These are phyloP conservation scores for Albatrellus ellisii DNA, from an alignment of 768 basidiomycete genomes.

Conservation along the genomic window DNA sequence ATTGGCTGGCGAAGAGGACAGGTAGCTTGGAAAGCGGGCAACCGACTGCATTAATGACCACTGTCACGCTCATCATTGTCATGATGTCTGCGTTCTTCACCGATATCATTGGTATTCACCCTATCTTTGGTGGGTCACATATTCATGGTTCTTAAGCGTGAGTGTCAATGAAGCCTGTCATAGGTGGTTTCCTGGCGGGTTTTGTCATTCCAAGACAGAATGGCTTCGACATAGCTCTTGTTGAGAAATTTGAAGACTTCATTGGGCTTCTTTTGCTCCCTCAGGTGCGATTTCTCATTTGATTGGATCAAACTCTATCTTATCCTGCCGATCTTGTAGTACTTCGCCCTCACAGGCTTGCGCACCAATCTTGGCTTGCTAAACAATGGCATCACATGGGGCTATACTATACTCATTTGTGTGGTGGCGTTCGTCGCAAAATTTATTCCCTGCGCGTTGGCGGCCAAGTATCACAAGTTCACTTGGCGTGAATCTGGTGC, in stretches of 20 bases:
- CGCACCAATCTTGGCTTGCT: conserved; percentile 71
- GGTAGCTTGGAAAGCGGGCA: conserved; percentile 62
- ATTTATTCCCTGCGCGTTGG: conserved; percentile 52
- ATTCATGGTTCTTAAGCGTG: conserved; percentile 1
- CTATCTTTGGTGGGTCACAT: conserved; percentile 40
- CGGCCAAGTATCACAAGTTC: conserved; percentile 52
- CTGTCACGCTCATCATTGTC: conserved; percentile 59
- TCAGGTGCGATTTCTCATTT: conserved; percentile 32
- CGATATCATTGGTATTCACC: conserved; percentile 70
- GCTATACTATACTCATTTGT: conserved; percentile 62
- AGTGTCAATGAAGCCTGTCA: conserved; percentile 12
- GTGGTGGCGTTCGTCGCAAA: conserved; percentile 70
- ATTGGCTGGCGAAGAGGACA: conserved; percentile 51
- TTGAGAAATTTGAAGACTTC: conserved; percentile 85
- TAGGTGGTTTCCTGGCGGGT: conserved; percentile 74
- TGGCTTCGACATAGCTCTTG: conserved; percentile 66
- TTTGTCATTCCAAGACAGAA: conserved; percentile 75
- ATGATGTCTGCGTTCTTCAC: conserved; percentile 74
- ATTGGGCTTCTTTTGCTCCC: conserved; percentile 65
- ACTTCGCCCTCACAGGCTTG: conserved; percentile 71
- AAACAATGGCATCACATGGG: conserved; percentile 69
- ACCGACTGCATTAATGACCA: conserved; percentile 70
- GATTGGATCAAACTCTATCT: background rate
- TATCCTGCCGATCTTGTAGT: conserved; percentile 28
- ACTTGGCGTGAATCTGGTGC: conserved; percentile 67